phyloP scores from a whole-genome alignment of 352 stramenopile species.

The Globisporangium spiculum region DNA sequence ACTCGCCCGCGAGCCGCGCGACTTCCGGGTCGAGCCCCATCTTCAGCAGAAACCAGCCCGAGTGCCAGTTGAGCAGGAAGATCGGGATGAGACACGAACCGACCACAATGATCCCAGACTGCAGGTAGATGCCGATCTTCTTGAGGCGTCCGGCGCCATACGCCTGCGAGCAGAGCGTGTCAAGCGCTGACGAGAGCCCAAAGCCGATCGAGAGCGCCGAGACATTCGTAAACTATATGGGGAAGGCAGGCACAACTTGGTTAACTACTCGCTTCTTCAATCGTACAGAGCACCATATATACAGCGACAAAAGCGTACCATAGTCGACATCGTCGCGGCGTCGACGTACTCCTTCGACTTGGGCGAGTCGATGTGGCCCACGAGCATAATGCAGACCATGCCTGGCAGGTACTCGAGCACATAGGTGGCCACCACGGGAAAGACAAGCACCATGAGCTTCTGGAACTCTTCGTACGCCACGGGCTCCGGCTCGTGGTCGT shows the following conservation, averaged over 20 bases:
- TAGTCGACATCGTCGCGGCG: conserved; percentile 60
- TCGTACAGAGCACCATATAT: no score
- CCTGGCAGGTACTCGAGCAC: conserved; percentile 39
- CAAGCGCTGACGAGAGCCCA: conserved; percentile 65
- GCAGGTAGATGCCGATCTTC: conserved; percentile 71
- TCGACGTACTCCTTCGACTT: conserved; percentile 63
- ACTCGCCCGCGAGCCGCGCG: conserved; percentile 40
- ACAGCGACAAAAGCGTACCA: conserved; percentile 33
- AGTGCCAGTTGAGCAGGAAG: conserved; percentile 50
- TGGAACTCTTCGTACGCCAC: conserved; percentile 29
- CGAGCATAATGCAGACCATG: conserved; percentile 62
- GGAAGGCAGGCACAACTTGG: not conserved
- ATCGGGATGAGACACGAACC: conserved; percentile 36
- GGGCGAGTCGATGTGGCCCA: conserved; percentile 54
- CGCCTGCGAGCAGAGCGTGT: conserved; percentile 75
- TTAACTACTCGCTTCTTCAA: not conserved
- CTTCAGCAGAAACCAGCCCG: conserved; percentile 35
- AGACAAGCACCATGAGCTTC: conserved; percentile 43
- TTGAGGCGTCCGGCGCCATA: conserved; percentile 43
- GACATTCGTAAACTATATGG: conserved; percentile 59
- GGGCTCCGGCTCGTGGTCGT: conserved; percentile 25
- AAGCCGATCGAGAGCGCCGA: conserved; percentile 57
- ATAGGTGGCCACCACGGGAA: conserved; percentile 30
- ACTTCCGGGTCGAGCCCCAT: conserved; percentile 54
- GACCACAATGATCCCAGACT: conserved; percentile 52